phyloP scores from a whole-genome alignment of 768 basidiomycete genomes.

The Chiua virens region DNA sequence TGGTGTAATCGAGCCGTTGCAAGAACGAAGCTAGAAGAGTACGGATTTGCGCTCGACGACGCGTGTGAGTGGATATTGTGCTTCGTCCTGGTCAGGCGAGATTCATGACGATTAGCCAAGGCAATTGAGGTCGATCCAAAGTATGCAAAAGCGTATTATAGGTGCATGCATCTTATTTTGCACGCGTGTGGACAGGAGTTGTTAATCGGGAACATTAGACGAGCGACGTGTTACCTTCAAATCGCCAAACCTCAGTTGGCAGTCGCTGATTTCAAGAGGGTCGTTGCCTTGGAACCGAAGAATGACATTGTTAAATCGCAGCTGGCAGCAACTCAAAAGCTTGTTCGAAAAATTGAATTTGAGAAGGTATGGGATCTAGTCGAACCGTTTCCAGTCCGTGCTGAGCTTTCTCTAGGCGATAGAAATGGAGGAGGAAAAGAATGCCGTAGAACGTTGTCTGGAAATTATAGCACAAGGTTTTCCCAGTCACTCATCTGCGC shows the following conservation, averaged over 20 bases:
- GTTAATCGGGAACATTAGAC: slow-evolving; percentile 42
- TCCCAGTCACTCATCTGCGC: slow-evolving; percentile 9
- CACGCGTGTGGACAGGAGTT: not conserved
- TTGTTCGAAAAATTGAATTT: slow-evolving; percentile 86
- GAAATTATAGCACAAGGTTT: slow-evolving; percentile 80
- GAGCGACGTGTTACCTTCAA: slow-evolving; percentile 89
- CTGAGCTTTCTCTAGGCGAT: slow-evolving; percentile 62
- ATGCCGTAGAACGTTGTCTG: slow-evolving; percentile 67
- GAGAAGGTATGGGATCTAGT: slow-evolving; percentile 62
- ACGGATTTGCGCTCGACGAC: slow-evolving; percentile 88
- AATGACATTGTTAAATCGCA: slow-evolving; percentile 82
- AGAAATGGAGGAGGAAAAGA: slow-evolving; percentile 86
- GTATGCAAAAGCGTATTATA: slow-evolving; percentile 89
- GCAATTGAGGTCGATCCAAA: slow-evolving; percentile 87
- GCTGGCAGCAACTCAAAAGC: slow-evolving; percentile 85
- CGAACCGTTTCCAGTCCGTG: not conserved
- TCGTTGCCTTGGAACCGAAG: slow-evolving; percentile 79
- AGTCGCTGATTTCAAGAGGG: slow-evolving; percentile 83
- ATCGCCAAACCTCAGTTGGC: slow-evolving; percentile 86
- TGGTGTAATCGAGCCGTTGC: slow-evolving; percentile 96
- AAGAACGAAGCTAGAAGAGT: slow-evolving; percentile 90
- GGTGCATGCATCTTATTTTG: slow-evolving; percentile 42
- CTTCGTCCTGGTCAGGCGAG: slow-evolving; percentile 11
- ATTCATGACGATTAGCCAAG: slow-evolving; percentile 49
- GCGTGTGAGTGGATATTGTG: slow-evolving; percentile 57